Conservation (phyloP, 148 eudicot genomes). For the Silene latifolia region DNA sequence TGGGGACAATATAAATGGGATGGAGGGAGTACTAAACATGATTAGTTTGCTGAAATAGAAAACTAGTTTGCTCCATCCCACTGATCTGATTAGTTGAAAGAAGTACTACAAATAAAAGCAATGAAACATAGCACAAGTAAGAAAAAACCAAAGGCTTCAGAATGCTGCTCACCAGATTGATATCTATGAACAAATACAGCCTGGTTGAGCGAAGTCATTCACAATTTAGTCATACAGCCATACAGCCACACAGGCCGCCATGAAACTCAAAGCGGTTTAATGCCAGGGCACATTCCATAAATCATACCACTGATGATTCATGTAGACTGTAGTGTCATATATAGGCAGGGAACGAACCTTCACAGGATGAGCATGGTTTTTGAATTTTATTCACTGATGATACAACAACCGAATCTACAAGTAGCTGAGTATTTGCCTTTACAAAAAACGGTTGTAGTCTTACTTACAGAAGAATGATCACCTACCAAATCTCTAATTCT, state of each 20-base stretch:
- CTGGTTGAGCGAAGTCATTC: neutral
- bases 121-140: slow-evolving; percentile 6
- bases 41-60: slow-evolving; percentile 61
- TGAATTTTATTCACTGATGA: too few species aligned
- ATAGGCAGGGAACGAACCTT: too few species aligned
- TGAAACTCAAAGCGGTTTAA: too few species aligned
- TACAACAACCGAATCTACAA: too few species aligned
- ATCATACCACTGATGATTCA: too few species aligned
- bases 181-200: slow-evolving; percentile 52
- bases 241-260: too few species aligned
- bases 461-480: too few species aligned
- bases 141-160: neutral
- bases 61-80: slow-evolving; percentile 98
- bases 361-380: too few species aligned
- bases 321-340: too few species aligned
- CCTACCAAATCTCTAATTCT: neutral
- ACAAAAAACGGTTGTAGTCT: too few species aligned
- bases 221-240: neutral
- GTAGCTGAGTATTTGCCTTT: too few species aligned
- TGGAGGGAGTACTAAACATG: neutral
- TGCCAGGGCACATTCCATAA: too few species aligned
- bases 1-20: neutral
- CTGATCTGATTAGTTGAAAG: slow-evolving; percentile 48
- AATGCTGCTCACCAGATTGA: slow-evolving; percentile 63
- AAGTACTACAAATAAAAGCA: neutral